Evolutionary conservation across 768 basidiomycete genomes (phyloP).

Genomic region (Macrolepiota fuliginosa): DNA sequence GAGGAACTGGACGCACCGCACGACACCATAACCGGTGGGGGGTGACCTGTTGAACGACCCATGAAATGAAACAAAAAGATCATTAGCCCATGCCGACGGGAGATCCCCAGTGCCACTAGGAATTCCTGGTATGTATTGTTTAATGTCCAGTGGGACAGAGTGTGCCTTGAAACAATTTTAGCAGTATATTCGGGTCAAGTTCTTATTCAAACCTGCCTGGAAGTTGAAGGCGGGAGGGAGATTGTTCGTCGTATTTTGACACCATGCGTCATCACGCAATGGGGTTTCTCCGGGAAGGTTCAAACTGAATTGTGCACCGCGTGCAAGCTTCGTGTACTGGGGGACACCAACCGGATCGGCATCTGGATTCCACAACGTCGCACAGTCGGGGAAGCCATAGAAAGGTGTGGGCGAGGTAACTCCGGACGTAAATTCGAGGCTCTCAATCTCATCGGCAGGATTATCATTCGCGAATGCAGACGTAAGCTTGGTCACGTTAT

Average conservation of each 20-base stretch:
- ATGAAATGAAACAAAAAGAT: slow-evolving; percentile 45
- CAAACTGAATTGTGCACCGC: slow-evolving; percentile 39
- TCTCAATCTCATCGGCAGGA: slow-evolving; percentile 38
- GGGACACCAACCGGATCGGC: slow-evolving; percentile 41
- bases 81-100: slow-evolving; percentile 25
- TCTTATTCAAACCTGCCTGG: slow-evolving; percentile 25
- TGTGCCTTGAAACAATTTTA: slow-evolving; percentile 31
- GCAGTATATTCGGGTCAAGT: background rate
- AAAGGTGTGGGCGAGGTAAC: slow-evolving; percentile 17
- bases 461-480: slow-evolving; percentile 42
- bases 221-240: slow-evolving; percentile 35
- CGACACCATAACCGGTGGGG: slow-evolving; percentile 46
- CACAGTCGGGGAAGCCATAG: slow-evolving; percentile 45
- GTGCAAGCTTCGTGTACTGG: slow-evolving; percentile 26
- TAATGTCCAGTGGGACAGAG: slow-evolving; percentile 46
- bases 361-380: slow-evolving; percentile 38
- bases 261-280: slow-evolving; percentile 30
- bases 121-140: slow-evolving; percentile 28
- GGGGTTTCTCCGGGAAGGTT: slow-evolving; percentile 24
- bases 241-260: slow-evolving; percentile 31
- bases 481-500: slow-evolving; percentile 37
- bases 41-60: slow-evolving; percentile 40
- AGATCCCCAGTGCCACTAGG: slow-evolving; percentile 15
- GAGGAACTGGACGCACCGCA: slow-evolving; percentile 24
- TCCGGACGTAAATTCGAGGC: slow-evolving; percentile 19